Percentiles rank a stretch among this genome's conserved stretches.
These are phyloP conservation scores for Tylopilus vinaceipallidus DNA, from an alignment of 768 basidiomycete genomes.

Conservation along the genomic window DNA sequence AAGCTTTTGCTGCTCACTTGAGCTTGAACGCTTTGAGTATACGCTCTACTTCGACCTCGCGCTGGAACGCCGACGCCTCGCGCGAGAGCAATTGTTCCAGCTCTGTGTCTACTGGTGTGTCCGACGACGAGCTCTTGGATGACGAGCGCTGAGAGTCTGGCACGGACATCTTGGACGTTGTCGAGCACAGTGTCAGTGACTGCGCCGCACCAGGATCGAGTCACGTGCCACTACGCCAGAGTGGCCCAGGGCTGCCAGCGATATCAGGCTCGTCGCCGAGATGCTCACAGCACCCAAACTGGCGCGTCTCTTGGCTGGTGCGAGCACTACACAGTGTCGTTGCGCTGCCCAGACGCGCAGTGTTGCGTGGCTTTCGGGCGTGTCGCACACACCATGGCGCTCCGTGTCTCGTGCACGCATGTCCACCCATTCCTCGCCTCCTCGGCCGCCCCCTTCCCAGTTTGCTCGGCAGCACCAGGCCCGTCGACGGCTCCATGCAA, in stretches of 20 bases:
- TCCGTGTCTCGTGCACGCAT: slow-evolving; percentile 11
- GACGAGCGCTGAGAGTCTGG: slow-evolving; percentile 1
- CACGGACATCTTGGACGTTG: slow-evolving; percentile 20
- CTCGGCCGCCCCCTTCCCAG: not conserved
- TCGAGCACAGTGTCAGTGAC: not conserved
- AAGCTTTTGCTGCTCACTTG: slow-evolving; percentile 56
- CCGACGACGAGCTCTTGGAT: slow-evolving; percentile 10
- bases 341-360: not conserved
- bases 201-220: too few species aligned
- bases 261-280: too few species aligned
- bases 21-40: slow-evolving; percentile 94
- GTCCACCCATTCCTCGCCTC: slow-evolving; percentile 6
- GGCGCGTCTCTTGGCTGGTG: not conserved
- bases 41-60: slow-evolving; percentile 87
- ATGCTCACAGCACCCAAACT: too few species aligned
- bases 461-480: slow-evolving; percentile 28
- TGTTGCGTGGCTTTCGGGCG: not conserved
- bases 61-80: slow-evolving; percentile 82
- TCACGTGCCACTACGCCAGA: slow-evolving; percentile 16
- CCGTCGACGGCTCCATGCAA: slow-evolving; percentile 45
- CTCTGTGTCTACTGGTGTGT: slow-evolving; percentile 43
- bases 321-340: not conserved
- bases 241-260: too few species aligned
- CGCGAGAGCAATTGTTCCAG: slow-evolving; percentile 78
- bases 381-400: not conserved